Evolutionary conservation across 306 rosid species (phyloP).

Genomic region (Corylus americana): DNA sequence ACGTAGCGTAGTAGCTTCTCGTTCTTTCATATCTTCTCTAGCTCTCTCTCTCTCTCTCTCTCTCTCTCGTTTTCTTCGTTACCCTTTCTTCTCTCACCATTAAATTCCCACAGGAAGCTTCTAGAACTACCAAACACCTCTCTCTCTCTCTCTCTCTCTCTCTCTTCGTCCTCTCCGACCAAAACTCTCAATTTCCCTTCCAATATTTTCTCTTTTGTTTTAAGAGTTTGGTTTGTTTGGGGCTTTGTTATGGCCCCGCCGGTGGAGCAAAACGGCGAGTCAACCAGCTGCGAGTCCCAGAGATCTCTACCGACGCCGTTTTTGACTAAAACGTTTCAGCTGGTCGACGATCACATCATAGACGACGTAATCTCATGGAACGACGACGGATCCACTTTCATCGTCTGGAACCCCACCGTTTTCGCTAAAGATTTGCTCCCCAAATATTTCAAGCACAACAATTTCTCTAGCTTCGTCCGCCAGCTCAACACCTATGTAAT

Average conservation of each 20-base stretch:
- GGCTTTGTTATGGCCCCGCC: slow-evolving; percentile 47
- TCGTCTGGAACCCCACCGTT: slow-evolving; percentile 89
- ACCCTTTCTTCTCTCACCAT: neutral
- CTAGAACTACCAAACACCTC: slow-evolving; percentile 54
- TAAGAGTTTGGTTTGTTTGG: neutral
- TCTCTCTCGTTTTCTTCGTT: neutral
- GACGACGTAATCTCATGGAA: slow-evolving; percentile 89
- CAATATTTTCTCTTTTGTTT: neutral
- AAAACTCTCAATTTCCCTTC: neutral
- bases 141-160: neutral
- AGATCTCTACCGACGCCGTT: slow-evolving; percentile 80
- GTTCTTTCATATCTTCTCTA: slow-evolving; percentile 36
- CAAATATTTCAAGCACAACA: slow-evolving; percentile 82
- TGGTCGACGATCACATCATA: slow-evolving; percentile 69
- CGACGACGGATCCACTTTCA: slow-evolving; percentile 85
- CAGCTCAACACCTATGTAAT: slow-evolving; percentile 93
- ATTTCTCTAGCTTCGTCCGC: slow-evolving; percentile 94
- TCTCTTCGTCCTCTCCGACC: neutral
- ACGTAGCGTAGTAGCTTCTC: slow-evolving; percentile 56
- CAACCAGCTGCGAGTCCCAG: slow-evolving; percentile 40
- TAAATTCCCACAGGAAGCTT: slow-evolving; percentile 56
- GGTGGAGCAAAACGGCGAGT: slow-evolving; percentile 43
- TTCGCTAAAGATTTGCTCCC: slow-evolving; percentile 91
- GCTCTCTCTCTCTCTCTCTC: neutral
- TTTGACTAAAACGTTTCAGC: slow-evolving; percentile 69